Base-by-base conservation (phyloP, 495 filamentous ascomycete genomes). In the Cladorrhinum samala region DNA sequence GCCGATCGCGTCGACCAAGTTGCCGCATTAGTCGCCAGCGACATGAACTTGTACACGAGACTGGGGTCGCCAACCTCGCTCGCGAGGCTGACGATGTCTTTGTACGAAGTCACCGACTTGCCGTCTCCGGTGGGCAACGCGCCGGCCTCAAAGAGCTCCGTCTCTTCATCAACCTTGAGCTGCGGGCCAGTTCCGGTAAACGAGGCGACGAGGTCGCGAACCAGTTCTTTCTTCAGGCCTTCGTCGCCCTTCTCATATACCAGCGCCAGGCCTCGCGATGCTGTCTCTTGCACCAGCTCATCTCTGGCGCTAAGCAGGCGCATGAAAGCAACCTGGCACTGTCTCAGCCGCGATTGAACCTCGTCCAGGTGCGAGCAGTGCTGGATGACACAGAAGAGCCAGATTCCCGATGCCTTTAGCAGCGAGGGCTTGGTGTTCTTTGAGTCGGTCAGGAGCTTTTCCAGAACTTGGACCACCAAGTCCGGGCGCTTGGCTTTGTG, bases 1-100 rank as follows among this genome's bases (percentile, higher is more conserved):
- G 93, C 91, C 2, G 93, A 92, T 19, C 93, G 83, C 18, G 88
- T 94, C 2, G 90, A 90, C 93, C 93, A 98, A 27, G 95, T 88
- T 0, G 91, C 89, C 50, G 95, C 94, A 57, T 95, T 93, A 1
- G 89, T 86, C 2, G 93, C 93, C 53, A 98, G 72, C 0, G 89
- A 89, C 93, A 98, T 98, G 67, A 97, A 96, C 51, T 90, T 86
- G 69, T 98, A 98, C 7, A 96, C 89, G 2, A 98, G 77, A 53
- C 88, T 93, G 23, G 90, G 88, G 63, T 97, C 91, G 18, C 93
- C 93, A 14, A 95, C 88, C 72, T 98, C 93, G 48, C 89, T 82
- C 16, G 93, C 92, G 27, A 98, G 76, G 56, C 78, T 91, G 76
- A 98, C 87, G 47, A 98, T 96, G 60, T 96, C 87, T 63, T 89